Evolutionary conservation across 805 yeast genomes (phyloP).

Genomic region (Ogataea parapolymorpha): DNA sequence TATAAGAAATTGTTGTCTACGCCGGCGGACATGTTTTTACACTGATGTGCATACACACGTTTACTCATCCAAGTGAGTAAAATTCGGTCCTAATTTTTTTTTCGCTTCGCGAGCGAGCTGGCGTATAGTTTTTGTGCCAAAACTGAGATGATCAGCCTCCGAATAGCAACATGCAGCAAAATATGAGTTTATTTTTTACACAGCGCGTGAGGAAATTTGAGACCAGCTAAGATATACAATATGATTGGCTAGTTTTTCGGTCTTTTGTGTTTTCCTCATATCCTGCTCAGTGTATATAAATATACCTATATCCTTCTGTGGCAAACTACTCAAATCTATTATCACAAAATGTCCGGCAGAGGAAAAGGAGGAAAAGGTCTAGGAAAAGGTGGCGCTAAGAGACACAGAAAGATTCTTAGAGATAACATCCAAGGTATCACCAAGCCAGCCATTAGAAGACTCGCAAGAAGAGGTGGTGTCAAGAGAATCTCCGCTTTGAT

Average conservation of each 20-base stretch:
- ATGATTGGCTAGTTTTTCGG: slow-evolving; percentile 10
- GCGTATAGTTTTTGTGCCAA: slow-evolving; percentile 9
- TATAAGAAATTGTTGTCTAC: slow-evolving; percentile 6
- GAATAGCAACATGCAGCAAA: slow-evolving; percentile 7
- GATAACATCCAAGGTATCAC: slow-evolving; percentile 99
- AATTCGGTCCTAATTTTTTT: slow-evolving; percentile 7
- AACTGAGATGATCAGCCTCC: slow-evolving; percentile 4
- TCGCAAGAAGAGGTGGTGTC: slow-evolving; percentile 99
- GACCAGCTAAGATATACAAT: slow-evolving; percentile 7
- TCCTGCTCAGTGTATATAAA: slow-evolving; percentile 6
- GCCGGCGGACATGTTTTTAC: slow-evolving; percentile 11
- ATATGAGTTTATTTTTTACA: slow-evolving; percentile 10
- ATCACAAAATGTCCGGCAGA: slow-evolving; percentile 85
- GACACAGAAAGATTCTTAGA: slow-evolving; percentile 99
- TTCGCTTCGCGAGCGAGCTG: slow-evolving; percentile 12
- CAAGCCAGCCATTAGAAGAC: slow-evolving; percentile 99
- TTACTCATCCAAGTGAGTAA: slow-evolving; percentile 15
- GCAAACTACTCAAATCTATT: slow-evolving; percentile 4
- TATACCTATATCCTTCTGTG: slow-evolving; percentile 1
- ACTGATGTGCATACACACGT: background rate
- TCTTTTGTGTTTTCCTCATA: background rate
- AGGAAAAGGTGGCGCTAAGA: slow-evolving; percentile 99
- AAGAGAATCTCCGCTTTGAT: slow-evolving; percentile 99
- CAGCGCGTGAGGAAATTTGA: slow-evolving; percentile 11
- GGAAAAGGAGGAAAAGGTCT: slow-evolving; percentile 99